Evolutionary conservation across 345 rosid species (phyloP).

Genomic region (Alliaria petiolata): DNA sequence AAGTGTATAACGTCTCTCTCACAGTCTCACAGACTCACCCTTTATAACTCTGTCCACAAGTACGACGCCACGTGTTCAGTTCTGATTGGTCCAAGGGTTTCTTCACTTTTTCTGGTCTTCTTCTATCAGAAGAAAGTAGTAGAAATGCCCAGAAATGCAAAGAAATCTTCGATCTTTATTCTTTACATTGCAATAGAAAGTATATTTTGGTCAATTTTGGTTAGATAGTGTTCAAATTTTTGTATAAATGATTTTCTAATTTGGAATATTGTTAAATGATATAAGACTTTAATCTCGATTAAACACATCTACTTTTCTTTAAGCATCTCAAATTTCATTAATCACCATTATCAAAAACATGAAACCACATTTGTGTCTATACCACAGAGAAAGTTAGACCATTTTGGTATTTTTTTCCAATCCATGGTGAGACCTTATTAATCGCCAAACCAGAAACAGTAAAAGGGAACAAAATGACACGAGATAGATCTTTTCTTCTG

Average conservation of each 20-base stretch:
- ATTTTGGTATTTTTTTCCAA: background rate
- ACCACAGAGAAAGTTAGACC: slow-evolving; percentile 8
- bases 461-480: background rate
- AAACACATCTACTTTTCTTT: background rate
- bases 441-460: slow-evolving; percentile 10
- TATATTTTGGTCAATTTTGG: too few relatives aligned
- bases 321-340: background rate
- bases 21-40: too few relatives aligned
- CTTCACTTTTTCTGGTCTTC: too few relatives aligned
- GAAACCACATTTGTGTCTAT: background rate
- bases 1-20: background rate
- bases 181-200: too few relatives aligned
- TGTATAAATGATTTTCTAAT: too few relatives aligned
- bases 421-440: slow-evolving; percentile 23
- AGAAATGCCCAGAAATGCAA: too few relatives aligned
- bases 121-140: too few relatives aligned
- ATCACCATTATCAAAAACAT: slow-evolving; percentile 25
- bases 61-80: slow-evolving; percentile 16
- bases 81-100: too few relatives aligned
- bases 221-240: too few relatives aligned
- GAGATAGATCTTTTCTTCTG: slow-evolving; percentile 1
- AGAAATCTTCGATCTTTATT: too few relatives aligned
- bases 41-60: background rate
- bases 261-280: too few relatives aligned
- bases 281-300: too few relatives aligned